Conservation (phyloP, 2,329 filamentous ascomycete species). For the Nigrospora oryzae region DNA sequence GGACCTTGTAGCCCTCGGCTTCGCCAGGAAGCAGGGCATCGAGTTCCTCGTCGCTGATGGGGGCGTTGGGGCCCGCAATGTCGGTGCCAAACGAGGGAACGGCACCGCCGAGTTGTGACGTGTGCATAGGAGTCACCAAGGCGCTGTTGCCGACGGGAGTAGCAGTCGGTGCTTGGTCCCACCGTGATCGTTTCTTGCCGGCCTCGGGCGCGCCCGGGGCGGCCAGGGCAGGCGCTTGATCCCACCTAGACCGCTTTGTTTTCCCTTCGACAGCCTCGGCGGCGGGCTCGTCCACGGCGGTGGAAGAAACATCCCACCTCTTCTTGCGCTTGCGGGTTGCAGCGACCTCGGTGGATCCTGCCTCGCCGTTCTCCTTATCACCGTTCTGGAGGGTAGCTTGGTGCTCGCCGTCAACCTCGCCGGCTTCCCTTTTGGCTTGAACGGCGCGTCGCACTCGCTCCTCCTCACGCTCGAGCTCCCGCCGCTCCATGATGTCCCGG, state of each 20-base stretch:
- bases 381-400: slow-evolving; percentile 66
- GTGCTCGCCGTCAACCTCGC: slow-evolving; percentile 53
- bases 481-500: slow-evolving; percentile 80
- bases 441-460: slow-evolving; percentile 76
- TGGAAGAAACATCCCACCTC: slow-evolving; percentile 79
- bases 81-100: slow-evolving; percentile 71
- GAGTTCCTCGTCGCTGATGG: slow-evolving; percentile 88
- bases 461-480: slow-evolving; percentile 90
- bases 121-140: slow-evolving; percentile 71
- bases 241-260: slow-evolving; percentile 77
- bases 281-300: slow-evolving; percentile 39
- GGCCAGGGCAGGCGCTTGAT: slow-evolving; percentile 60
- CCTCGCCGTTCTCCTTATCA: slow-evolving; percentile 67
- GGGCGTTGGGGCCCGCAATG: slow-evolving; percentile 67
- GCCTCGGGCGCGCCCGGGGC: slow-evolving; percentile 45
- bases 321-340: slow-evolving; percentile 79
- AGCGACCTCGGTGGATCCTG: slow-evolving; percentile 55
- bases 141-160: slow-evolving; percentile 67
- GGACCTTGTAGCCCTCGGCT: slow-evolving; percentile 83
- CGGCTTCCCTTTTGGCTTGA: slow-evolving; percentile 56
- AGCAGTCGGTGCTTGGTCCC: slow-evolving; percentile 82
- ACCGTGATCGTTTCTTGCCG: slow-evolving; percentile 72
- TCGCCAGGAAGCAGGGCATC: slow-evolving; percentile 84
- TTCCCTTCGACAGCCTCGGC: slow-evolving; percentile 49
- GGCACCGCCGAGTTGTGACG: slow-evolving; percentile 49